Conservation (phyloP, 768 basidiomycete species). For the Panaeolus cyanescens region DNA sequence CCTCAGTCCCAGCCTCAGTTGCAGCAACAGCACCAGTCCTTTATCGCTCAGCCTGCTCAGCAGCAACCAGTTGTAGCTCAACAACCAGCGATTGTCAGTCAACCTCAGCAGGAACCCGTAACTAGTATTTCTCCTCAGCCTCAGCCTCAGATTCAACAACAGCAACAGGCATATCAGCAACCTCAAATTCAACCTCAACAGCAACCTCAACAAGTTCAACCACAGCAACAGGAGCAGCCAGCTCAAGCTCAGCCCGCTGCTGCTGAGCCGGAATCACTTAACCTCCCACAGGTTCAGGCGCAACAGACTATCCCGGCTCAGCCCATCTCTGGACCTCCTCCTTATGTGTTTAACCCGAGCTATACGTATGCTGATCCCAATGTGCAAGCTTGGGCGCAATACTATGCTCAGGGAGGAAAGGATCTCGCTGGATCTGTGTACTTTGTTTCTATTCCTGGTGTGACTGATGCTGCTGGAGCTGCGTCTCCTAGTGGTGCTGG, state of each 20-base stretch:
- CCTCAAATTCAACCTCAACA: constrained; percentile 25
- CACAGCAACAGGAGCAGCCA: constrained; percentile 29
- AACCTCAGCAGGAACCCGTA: constrained; percentile 18
- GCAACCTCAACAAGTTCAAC: constrained; percentile 26
- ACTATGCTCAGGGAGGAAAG: constrained; percentile 79
- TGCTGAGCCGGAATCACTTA: constrained; percentile 17
- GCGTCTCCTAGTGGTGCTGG: constrained; percentile 9
- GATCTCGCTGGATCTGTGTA: constrained; percentile 79
- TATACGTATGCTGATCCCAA: constrained; percentile 76
- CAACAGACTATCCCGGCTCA: constrained; percentile 16
- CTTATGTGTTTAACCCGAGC: constrained; percentile 63
- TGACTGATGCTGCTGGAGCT: constrained; percentile 46
- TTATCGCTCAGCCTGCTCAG: constrained; percentile 30
- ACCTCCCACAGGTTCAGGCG: constrained; percentile 22
- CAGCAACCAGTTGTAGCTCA: constrained; percentile 21
- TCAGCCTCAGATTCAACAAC: constrained; percentile 21
- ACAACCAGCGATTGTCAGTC: constrained; percentile 19
- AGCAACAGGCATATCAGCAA: constrained; percentile 22
- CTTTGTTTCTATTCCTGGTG: constrained; percentile 76
- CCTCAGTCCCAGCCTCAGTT: constrained; percentile 7
- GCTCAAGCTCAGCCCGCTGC: constrained; percentile 13
- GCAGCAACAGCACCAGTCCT: constrained; percentile 17
- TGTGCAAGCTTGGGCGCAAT: constrained; percentile 85
- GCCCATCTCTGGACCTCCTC: constrained; percentile 38
- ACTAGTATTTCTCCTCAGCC: constrained; percentile 16